A percentile compares a stretch with the other conserved stretches of the same genome.
Conservation (phyloP, 371 early-diverging fungal species). For the Funneliformis caledonium region DNA sequence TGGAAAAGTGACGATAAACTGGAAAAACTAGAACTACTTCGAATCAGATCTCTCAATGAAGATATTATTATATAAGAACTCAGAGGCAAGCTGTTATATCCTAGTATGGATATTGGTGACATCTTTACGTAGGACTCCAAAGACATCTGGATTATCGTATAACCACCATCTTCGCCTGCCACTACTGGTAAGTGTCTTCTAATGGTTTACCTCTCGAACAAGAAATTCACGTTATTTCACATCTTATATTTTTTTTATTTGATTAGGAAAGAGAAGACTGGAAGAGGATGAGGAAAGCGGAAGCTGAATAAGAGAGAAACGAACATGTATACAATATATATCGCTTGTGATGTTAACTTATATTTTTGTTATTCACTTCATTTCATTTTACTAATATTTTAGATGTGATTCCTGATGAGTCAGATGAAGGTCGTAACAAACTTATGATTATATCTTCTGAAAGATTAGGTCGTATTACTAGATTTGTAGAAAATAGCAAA, state of each 20-base stretch:
- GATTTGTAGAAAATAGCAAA: conserved; percentile 8
- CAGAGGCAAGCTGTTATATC: too few species aligned
- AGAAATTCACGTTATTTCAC: too few species aligned
- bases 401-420: conserved; percentile 27
- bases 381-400: neutral
- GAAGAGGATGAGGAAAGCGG: neutral
- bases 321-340: neutral
- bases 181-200: conserved; percentile 2
- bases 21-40: too few species aligned
- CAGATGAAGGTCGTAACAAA: conserved; percentile 26
- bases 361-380: neutral
- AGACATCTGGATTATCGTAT: too few species aligned
- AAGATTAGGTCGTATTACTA: neutral
- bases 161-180: neutral
- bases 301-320: neutral
- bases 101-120: too few species aligned
- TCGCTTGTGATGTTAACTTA: neutral
- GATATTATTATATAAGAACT: too few species aligned
- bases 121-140: too few species aligned
- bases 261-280: conserved; percentile 18
- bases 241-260: conserved; percentile 6
- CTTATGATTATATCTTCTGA: conserved; percentile 7
- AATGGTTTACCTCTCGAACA: too few species aligned
- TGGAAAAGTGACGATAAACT: neutral
- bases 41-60: too few species aligned